Percentiles rank a stretch among this genome's conserved stretches.
Evolutionary conservation across 1,139 yeast species (phyloP).

Genomic region (Scheffersomyces quercinus): DNA sequence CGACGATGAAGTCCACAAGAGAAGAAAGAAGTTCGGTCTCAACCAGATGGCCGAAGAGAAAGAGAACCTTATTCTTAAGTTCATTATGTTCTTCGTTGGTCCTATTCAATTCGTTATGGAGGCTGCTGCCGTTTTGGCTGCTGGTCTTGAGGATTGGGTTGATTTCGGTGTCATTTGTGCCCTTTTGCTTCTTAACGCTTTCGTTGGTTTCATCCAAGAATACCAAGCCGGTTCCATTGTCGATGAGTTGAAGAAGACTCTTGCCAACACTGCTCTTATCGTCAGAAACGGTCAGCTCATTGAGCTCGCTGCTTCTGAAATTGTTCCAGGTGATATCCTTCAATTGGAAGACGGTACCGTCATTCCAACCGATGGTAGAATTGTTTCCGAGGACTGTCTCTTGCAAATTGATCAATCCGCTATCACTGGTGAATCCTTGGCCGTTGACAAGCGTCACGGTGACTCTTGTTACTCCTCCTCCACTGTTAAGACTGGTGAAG

Average conservation of each 20-base stretch:
- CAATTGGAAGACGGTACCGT: slow-evolving; percentile 94
- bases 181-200: slow-evolving; percentile 82
- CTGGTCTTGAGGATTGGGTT: slow-evolving; percentile 98
- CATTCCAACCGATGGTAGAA: slow-evolving; percentile 94
- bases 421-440: slow-evolving; percentile 96
- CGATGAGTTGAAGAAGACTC: slow-evolving; percentile 89
- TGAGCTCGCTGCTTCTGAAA: slow-evolving; percentile 77
- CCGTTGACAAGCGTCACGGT: slow-evolving; percentile 90
- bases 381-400: slow-evolving; percentile 84
- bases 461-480: slow-evolving; percentile 92
- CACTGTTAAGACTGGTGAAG: slow-evolving; percentile 96
- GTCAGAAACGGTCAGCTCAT: slow-evolving; percentile 79
- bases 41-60: slow-evolving; percentile 95
- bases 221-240: slow-evolving; percentile 97
- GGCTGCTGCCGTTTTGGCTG: slow-evolving; percentile 96
- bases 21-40: slow-evolving; percentile 92
- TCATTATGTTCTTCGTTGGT: slow-evolving; percentile 92
- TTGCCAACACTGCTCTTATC: slow-evolving; percentile 85
- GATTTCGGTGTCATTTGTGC: slow-evolving; percentile 98
- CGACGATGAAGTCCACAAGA: slow-evolving; percentile 75
- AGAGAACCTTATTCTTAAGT: slow-evolving; percentile 81
- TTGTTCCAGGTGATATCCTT: slow-evolving; percentile 92
- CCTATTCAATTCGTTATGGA: slow-evolving; percentile 99
- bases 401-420: slow-evolving; percentile 97
- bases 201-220: slow-evolving; percentile 96